Conservation (phyloP, 192 early-diverging fungal genomes). For the Podila epigama region DNA sequence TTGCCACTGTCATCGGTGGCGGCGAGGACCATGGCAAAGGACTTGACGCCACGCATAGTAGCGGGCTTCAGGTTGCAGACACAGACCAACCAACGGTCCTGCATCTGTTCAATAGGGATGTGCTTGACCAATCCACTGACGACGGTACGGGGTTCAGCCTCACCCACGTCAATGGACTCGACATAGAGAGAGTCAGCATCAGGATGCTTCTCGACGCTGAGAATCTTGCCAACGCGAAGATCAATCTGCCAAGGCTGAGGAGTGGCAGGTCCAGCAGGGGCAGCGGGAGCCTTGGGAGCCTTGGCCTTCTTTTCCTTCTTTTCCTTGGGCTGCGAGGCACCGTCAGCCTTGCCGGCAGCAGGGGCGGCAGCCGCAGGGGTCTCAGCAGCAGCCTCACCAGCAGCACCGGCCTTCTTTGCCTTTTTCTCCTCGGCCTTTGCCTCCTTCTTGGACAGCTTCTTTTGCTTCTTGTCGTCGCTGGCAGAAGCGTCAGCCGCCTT, state of each 20-base stretch:
- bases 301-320: conserved; percentile 69
- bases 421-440: conserved; percentile 63
- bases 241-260: conserved; percentile 86
- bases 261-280: conserved; percentile 51
- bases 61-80: conserved; percentile 97
- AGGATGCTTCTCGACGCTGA: conserved; percentile 86
- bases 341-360: conserved; percentile 37
- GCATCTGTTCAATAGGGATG: conserved; percentile 90
- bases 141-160: conserved; percentile 83
- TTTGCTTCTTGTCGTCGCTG: conserved; percentile 47
- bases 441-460: conserved; percentile 44
- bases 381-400: conserved; percentile 25
- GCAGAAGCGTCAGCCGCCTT: conserved; percentile 28
- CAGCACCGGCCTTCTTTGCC: conserved; percentile 42
- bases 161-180: conserved; percentile 93
- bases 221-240: conserved; percentile 91
- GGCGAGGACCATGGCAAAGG: conserved; percentile 94
- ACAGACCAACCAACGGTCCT: conserved; percentile 71
- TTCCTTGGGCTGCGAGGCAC: conserved; percentile 51
- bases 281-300: conserved; percentile 56
- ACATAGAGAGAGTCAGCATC: conserved; percentile 97
- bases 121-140: conserved; percentile 94
- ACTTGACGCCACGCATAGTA: conserved; percentile 94
- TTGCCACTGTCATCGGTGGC: conserved; percentile 86
- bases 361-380: conserved; percentile 31